Percentiles rank a stretch among this genome's conserved stretches.
These are phyloP conservation scores for Leucocoprinus leucothites DNA, from an alignment of 768 basidiomycete species.

Conservation along the genomic window DNA sequence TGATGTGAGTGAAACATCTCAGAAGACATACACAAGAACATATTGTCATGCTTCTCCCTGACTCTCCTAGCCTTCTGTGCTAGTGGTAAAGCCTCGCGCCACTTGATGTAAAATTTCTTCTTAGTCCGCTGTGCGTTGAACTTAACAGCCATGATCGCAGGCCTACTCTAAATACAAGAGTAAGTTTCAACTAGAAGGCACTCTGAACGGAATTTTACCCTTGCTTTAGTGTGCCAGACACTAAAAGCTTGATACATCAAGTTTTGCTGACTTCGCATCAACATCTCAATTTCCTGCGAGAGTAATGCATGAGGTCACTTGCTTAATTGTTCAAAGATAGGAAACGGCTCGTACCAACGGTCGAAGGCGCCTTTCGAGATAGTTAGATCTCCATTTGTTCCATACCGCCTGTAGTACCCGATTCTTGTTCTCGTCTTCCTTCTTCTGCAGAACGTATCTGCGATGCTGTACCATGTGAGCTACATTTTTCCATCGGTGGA, in stretches of 20 bases:
- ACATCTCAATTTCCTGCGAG: slow-evolving; percentile 55
- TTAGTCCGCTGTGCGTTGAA: slow-evolving; percentile 66
- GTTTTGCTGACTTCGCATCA: slow-evolving; percentile 56
- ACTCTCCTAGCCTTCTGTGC: slow-evolving; percentile 65
- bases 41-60: slow-evolving; percentile 30
- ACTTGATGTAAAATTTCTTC: slow-evolving; percentile 56
- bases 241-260: slow-evolving; percentile 65
- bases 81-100: slow-evolving; percentile 70
- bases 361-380: slow-evolving; percentile 58
- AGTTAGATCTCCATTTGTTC: slow-evolving; percentile 80
- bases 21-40: not conserved
- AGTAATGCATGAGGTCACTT: slow-evolving; percentile 3
- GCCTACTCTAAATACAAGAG: slow-evolving; percentile 51
- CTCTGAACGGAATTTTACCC: slow-evolving; percentile 34
- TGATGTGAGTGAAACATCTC: slow-evolving; percentile 6
- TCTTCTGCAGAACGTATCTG: slow-evolving; percentile 53
- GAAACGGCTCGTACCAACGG: slow-evolving; percentile 45
- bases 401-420: slow-evolving; percentile 53
- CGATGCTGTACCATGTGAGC: slow-evolving; percentile 62
- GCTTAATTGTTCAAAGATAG: not conserved
- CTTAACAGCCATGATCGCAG: slow-evolving; percentile 54
- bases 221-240: slow-evolving; percentile 74
- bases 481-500: slow-evolving; percentile 65
- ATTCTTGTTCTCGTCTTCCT: slow-evolving; percentile 60
- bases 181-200: slow-evolving; percentile 5